Base-by-base conservation (phyloP, 768 basidiomycete species). In the Agrocybe pediades region DNA sequence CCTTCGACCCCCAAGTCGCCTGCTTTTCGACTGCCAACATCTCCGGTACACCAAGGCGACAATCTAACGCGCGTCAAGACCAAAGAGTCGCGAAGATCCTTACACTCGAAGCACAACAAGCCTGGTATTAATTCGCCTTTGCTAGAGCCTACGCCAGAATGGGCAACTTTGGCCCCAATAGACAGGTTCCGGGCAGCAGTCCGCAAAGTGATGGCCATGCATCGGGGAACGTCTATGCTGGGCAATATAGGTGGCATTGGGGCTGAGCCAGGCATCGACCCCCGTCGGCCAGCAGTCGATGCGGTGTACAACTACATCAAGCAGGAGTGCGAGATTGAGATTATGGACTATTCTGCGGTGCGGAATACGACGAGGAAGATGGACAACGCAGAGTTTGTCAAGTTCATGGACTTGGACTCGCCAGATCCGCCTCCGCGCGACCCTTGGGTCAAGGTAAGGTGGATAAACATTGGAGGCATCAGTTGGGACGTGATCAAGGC, bases 401-500 rank as follows among this genome's bases (percentile, higher is more conserved):
- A 77, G 8, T 68, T 86, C 53, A 73, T 90, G 69, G 61, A 72
- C 16, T 72, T 79, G 54, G 63, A 65, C 13, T 59, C 60, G 20
- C 47, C 42, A 5, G 65, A 56, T 6, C 78, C 79, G 6, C 76
- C 79, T 53, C 67, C 70, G 51, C 74, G 75, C 51, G 81, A 84
- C 56, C 68, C 79, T 3, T 87, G 85, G 85, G 81, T 80, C 23
- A 86, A 81, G 62, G 88, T 87, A 16, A 71, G 88, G 47, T 90
- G 87, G 87, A 88, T 89, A 48, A 86, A 87, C 58, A 77, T 89
- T 56, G 83, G 80, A 20, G 88, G 88, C 5, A 61, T 81, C 56
- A 79, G 81, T 57, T 90, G 87, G 86, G 87, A 88, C 61, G 85
- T 90, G 30, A 77, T 90, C 60, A 86, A 84, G 60, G 81, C 82